phyloP scores from a whole-genome alignment of 257 asterid species.

The Solanum pinnatisectum region DNA sequence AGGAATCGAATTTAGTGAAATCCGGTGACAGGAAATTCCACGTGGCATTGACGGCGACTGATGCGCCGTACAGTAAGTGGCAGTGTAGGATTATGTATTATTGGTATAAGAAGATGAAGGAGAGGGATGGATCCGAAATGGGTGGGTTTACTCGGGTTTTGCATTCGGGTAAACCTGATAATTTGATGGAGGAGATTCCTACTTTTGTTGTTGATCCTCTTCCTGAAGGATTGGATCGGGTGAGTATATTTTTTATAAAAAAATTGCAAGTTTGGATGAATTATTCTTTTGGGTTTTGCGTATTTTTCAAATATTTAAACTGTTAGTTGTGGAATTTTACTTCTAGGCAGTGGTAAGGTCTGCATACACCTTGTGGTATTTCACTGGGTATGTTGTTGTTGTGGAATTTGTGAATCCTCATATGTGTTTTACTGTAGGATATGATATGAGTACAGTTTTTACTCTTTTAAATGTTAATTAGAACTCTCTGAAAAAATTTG shows the following conservation, averaged over 20 bases:
- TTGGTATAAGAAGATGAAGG: slow-evolving; percentile 85
- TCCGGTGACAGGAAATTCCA: slow-evolving; percentile 34
- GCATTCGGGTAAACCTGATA: slow-evolving; percentile 85
- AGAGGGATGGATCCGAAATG: slow-evolving; percentile 79
- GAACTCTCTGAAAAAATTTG: not conserved
- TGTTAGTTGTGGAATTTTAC: not conserved
- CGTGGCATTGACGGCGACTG: slow-evolving; percentile 85
- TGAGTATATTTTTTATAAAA: slow-evolving; percentile 9
- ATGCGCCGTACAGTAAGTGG: slow-evolving; percentile 88
- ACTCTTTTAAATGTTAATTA: not conserved
- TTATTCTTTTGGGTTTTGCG: not conserved
- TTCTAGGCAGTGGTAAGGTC: no score
- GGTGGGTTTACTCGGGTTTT: slow-evolving; percentile 90
- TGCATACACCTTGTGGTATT: not conserved
- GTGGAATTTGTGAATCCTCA: not conserved
- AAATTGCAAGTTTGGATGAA: not conserved
- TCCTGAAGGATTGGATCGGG: slow-evolving; percentile 93
- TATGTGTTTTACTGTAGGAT: not conserved
- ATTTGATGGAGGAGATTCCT: slow-evolving; percentile 92
- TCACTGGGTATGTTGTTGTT: not conserved
- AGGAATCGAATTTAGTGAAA: not conserved
- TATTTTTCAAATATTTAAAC: not conserved
- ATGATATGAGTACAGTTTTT: not conserved
- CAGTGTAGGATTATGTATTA: slow-evolving; percentile 92
- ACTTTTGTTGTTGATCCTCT: slow-evolving; percentile 81